Base-by-base conservation (phyloP, 2,329 filamentous ascomycete species). In the Cladobotryum mycophilum region DNA sequence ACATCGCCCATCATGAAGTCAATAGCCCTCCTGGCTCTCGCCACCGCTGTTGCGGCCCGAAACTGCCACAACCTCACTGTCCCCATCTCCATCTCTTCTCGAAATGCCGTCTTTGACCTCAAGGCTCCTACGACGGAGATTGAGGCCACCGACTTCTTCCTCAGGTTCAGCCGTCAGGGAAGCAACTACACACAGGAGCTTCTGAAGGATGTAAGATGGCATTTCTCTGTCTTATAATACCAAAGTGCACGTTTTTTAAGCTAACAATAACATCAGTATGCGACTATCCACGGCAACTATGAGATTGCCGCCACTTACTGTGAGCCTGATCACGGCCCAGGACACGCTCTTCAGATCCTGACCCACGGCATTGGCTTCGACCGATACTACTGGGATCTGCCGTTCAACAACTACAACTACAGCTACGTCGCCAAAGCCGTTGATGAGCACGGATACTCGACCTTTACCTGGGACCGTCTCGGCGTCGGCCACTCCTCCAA, bases 281-380 rank as follows among this genome's bases (percentile, higher is more conserved):
- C 68, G 25, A 78, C 73, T 1, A 65, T 82, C 14, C 61, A 67
- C 2, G 79, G 79, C 33, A 70, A 66, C 20, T 85, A 84, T 66
- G 63, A 76, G 4, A 77, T 86, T 44, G 77, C 73, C 4, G 76
- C 80, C 0, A 80, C 79, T 9, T 84, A 83, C 68, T 87, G 84
- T 65, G 66, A 72, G 48, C 82, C 83, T 0, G 71, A 76, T 52
- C 58, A 58, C 5, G 74, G 70, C 9, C 64, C 72, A 11, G 62
- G 70, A 47, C 36, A 59, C 13, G 56, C 61, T 18, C 52, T 73
- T 4, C 69, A 74, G 58, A 66, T 73, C 45, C 61, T 70, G 46
- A 74, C 72, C 3, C 70, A 72, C 45, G 70, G 71, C 4, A 55
- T 71, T 20, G 71, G 68, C 20, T 71, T 71, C 51, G 66, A 69